phyloP scores from a whole-genome alignment of 2,329 filamentous ascomycete genomes.

The Rhinocladiella mackenziei region DNA sequence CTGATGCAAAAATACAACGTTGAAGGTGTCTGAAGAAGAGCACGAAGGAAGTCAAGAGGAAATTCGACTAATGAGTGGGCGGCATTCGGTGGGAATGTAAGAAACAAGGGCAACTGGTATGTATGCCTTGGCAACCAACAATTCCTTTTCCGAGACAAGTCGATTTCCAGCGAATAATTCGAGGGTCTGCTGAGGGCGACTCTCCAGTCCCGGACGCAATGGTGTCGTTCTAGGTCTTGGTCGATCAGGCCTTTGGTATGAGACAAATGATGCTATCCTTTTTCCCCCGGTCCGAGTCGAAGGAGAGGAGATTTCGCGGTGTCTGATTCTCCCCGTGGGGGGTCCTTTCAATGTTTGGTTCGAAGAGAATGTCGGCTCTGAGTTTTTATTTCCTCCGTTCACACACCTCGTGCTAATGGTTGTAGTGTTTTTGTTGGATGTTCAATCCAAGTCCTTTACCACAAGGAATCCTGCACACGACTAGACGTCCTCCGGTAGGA shows the following conservation, averaged over 20 bases:
- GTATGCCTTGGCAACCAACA: constrained; percentile 23
- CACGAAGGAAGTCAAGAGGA: constrained; percentile 5
- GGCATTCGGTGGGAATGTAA: constrained; percentile 18
- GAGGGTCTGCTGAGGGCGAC: constrained; percentile 7
- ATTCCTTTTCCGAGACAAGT: constrained; percentile 13
- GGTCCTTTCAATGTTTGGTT: too few species aligned
- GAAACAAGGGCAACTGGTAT: constrained; percentile 25
- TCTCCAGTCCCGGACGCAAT: constrained; percentile 4
- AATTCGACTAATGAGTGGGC: constrained; percentile 10
- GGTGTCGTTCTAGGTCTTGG: constrained; percentile 11
- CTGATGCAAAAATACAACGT: constrained; percentile 10
- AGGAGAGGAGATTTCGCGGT: too few species aligned
- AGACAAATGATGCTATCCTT: constrained; percentile 1
- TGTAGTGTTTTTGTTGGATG: too few species aligned
- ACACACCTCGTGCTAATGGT: too few species aligned
- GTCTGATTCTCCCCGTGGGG: too few species aligned
- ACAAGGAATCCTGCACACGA: too few species aligned
- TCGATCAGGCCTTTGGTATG: constrained; percentile 1
- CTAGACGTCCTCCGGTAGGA: not conserved
- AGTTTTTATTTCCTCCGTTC: too few species aligned
- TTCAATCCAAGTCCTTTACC: too few species aligned
- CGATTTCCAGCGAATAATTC: constrained; percentile 4
- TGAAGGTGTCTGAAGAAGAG: constrained; percentile 11
- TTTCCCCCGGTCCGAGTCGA: too few species aligned
- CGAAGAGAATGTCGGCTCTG: too few species aligned